phyloP scores from a whole-genome alignment of 345 rosid species.

The Eucalyptus decipiens region DNA sequence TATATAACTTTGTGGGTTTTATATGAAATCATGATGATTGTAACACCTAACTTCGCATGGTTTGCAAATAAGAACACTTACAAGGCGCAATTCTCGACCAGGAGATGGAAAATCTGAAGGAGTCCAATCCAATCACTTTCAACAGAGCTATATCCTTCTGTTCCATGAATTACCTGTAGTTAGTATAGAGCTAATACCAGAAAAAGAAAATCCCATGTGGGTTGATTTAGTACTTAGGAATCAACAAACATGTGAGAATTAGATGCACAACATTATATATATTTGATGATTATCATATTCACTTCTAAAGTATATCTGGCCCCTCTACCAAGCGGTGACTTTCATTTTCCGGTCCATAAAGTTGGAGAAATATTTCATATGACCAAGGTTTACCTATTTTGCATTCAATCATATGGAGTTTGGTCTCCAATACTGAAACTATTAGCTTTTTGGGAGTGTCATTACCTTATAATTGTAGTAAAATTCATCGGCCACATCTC shows the following conservation, averaged over 20 bases:
- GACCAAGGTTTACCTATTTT: neutral
- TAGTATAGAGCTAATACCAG: neutral
- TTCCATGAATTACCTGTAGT: neutral
- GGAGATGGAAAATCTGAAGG: conserved; percentile 41
- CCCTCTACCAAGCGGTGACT: neutral
- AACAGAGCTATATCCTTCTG: conserved; percentile 31
- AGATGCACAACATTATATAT: neutral
- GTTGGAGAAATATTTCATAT: neutral
- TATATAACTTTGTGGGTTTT: neutral
- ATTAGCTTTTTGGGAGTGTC: neutral
- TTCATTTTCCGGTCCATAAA: neutral
- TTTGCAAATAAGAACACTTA: neutral
- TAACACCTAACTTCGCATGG: neutral
- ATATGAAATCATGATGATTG: neutral
- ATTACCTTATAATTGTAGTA: conserved; percentile 29
- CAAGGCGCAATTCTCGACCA: conserved; percentile 46
- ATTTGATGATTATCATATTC: neutral
- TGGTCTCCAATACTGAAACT: neutral
- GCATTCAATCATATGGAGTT: neutral
- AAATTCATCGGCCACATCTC: conserved; percentile 21
- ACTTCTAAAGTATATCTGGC: neutral
- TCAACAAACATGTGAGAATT: neutral
- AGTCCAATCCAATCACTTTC: conserved; percentile 22
- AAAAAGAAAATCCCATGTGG: neutral
- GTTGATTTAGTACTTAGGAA: neutral